Evolutionary conservation across 768 basidiomycete genomes (phyloP).

Genomic region (Leccinum pellstonianum): DNA sequence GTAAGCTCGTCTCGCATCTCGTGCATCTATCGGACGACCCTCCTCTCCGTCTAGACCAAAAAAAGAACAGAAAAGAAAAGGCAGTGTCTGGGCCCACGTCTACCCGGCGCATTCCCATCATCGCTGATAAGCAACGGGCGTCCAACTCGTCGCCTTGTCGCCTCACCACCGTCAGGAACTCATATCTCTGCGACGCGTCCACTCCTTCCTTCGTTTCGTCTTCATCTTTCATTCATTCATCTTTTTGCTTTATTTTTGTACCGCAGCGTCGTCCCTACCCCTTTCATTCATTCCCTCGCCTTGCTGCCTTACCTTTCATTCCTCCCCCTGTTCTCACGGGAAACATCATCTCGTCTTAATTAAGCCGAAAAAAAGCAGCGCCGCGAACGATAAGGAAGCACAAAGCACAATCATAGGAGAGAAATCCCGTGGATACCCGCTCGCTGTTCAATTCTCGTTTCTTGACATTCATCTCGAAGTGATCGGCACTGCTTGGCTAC

Average conservation of each 20-base stretch:
- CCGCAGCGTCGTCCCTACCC: not conserved
- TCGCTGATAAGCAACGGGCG: slow-evolving; percentile 7
- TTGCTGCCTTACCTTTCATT: not conserved
- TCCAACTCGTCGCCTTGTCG: not conserved
- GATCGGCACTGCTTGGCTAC: not conserved
- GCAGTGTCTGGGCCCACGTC: slow-evolving; percentile 12
- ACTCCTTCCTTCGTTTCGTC: not conserved
- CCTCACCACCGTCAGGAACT: slow-evolving; percentile 2
- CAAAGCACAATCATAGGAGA: not conserved
- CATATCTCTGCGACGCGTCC: slow-evolving; percentile 2
- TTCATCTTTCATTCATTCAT: not conserved
- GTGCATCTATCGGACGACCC: not conserved
- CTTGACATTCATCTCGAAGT: slow-evolving; percentile 19
- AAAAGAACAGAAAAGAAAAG: not conserved
- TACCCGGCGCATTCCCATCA: slow-evolving; percentile 1
- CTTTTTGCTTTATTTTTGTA: slow-evolving; percentile 7
- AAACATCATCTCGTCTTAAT: not conserved
- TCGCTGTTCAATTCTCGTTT: not conserved
- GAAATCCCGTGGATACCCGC: slow-evolving; percentile 16
- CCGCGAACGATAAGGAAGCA: not conserved
- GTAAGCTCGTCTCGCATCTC: not conserved
- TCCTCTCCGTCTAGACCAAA: not conserved
- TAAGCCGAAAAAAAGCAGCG: not conserved
- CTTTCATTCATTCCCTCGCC: not conserved
- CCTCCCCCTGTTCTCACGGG: not conserved